Percentiles rank a stretch among this genome's conserved stretches.
These are phyloP conservation scores for Flaveria ramosissima DNA, from an alignment of 129 eudicot species.

Conservation along the genomic window DNA sequence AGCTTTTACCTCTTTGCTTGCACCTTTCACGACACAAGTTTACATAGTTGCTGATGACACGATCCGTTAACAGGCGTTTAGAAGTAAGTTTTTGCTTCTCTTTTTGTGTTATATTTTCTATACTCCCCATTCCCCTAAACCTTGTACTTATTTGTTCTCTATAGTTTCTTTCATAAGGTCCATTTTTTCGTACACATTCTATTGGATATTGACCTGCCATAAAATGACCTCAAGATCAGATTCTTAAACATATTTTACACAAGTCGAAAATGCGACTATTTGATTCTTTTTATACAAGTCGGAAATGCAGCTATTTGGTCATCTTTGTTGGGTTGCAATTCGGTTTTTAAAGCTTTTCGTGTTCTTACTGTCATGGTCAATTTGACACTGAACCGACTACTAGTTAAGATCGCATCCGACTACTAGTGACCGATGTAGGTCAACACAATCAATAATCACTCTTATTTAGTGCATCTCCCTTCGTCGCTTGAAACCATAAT, in stretches of 20 bases:
- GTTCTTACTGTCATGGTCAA: not conserved
- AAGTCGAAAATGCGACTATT: constrained; percentile 21
- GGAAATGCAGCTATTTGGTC: not conserved
- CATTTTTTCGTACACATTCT: constrained; percentile 7
- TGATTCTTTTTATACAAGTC: constrained; percentile 1
- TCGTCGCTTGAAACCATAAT: too few species aligned
- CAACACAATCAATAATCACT: too few species aligned
- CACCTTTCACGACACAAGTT: constrained; percentile 26
- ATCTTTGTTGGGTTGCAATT: not conserved
- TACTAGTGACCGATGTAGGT: not conserved
- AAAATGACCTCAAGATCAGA: not conserved
- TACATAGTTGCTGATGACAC: constrained; percentile 21
- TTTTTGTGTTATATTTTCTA: constrained; percentile 16
- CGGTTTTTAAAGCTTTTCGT: not conserved
- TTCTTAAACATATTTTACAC: constrained; percentile 10
- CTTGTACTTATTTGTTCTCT: constrained; percentile 21
- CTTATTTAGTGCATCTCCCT: too few species aligned
- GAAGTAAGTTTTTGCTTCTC: constrained; percentile 14
- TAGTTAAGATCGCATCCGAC: not conserved
- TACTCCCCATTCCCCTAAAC: not conserved
- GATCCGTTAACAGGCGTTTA: constrained; percentile 22
- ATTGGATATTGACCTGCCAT: not conserved
- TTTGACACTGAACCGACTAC: not conserved
- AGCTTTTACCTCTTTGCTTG: constrained; percentile 3
- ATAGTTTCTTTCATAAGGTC: constrained; percentile 16